Base-by-base conservation (phyloP, 352 stramenopile species). In the Phytophthora fragariae region DNA sequence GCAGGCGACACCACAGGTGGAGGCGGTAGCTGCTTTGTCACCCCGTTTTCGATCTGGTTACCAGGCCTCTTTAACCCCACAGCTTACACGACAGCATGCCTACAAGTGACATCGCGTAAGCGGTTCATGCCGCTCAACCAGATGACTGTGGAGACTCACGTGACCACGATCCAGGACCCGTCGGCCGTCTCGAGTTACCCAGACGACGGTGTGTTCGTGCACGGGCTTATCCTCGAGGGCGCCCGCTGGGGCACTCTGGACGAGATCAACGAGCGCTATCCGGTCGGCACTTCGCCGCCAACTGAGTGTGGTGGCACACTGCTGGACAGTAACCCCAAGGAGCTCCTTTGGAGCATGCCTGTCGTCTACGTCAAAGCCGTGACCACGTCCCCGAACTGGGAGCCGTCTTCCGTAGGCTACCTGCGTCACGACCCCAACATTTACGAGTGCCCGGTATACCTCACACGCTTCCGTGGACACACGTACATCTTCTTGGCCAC, bases 401-500 rank as follows among this genome's bases (percentile, higher is more conserved):
- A 99, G 75, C 92, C 96, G 27, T 98, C 94, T 35, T 88, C 94
- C 7, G 97, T 99, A 24, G 97, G 97, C 21, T 99, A 99, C 70
- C 69, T 99, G 58, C 91, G 97, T 31, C 92, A 98, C 75, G 88
- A 97, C 63, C 84, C 90, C 10, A 88, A 86, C 56, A 89, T 98
- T 24, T 99, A 99, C 83, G 96, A 99, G 80, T 98, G 93, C 52
- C 97, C 97, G 9, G 93, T 99, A 15, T 99, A 99, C 79, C 93
- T 98, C 47, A 99, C 97, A 11, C 97, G 92, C n/a, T 98, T 98
- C 81, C 90, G 97, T 29, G 97, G 97, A 2, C 94, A 97, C 61
- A 99, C 95, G 29, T 99, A 99, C 79, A 92, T 99, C 44, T 98
- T 99, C 69, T 79, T 99, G 41, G 96, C 97, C 8, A 99, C 97